Evolutionary conservation across 2,329 filamentous ascomycete genomes (phyloP).

Genomic region (Daldinia eschscholtzii): DNA sequence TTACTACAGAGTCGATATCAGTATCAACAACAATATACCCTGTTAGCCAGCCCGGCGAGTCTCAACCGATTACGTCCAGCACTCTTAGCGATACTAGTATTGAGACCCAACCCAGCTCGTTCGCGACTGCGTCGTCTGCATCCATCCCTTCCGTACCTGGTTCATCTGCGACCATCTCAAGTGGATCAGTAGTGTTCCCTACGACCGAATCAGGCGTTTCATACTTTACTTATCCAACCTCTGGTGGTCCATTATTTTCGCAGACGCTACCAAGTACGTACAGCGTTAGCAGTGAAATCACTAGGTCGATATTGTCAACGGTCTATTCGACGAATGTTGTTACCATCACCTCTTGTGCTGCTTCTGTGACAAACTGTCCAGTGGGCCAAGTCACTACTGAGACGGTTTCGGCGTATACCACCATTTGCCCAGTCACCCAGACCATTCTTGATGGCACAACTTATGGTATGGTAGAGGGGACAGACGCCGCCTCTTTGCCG

Average conservation of each 20-base stretch:
- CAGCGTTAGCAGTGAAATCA: conserved; percentile 49
- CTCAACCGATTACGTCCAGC: conserved; percentile 28
- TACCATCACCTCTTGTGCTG: conserved; percentile 48
- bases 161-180: background rate
- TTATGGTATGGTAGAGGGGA: conserved; percentile 37
- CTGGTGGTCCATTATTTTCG: conserved; percentile 28
- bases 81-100: conserved; percentile 19
- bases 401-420: conserved; percentile 50
- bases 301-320: conserved; percentile 48
- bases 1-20: conserved; percentile 48
- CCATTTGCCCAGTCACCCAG: conserved; percentile 51
- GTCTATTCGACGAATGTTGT: conserved; percentile 51
- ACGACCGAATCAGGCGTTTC: conserved; percentile 28
- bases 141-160: background rate
- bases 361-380: conserved; percentile 49
- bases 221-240: conserved; percentile 33
- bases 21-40: conserved; percentile 47
- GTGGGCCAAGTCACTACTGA: conserved; percentile 51
- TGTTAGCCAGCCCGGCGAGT: conserved; percentile 31
- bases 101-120: conserved; percentile 23
- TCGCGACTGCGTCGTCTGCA: conserved; percentile 10
- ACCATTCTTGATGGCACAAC: conserved; percentile 51
- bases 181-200: conserved; percentile 27
- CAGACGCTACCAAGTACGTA: conserved; percentile 49
- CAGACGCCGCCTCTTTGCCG: conserved; percentile 15